Percentiles rank a stretch among this genome's conserved stretches.
These are phyloP conservation scores for Linnemannia exigua DNA, from an alignment of 192 early-diverging fungal genomes.

Conservation along the genomic window DNA sequence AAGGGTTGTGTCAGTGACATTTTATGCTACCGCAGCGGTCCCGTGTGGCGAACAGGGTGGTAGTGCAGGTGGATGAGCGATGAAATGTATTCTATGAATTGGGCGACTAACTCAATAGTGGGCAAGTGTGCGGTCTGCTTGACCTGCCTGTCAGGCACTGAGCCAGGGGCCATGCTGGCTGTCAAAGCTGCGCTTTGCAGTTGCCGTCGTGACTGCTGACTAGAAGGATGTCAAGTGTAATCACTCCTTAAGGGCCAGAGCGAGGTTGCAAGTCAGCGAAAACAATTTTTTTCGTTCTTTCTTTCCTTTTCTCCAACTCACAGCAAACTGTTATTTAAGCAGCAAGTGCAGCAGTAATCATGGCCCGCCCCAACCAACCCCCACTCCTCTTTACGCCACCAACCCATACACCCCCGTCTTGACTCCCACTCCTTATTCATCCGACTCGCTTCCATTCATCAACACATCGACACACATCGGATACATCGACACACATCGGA, in stretches of 20 bases:
- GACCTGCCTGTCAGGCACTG: too few relatives aligned
- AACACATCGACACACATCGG: background rate
- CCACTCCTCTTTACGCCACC: slow-evolving; percentile 11
- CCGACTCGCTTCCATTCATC: background rate
- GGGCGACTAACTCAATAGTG: too few relatives aligned
- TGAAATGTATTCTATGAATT: too few relatives aligned
- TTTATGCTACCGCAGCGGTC: background rate
- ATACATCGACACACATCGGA: too few relatives aligned
- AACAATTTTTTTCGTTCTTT: background rate
- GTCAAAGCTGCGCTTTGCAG: too few relatives aligned
- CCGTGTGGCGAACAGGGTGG: background rate
- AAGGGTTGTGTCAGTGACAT: background rate
- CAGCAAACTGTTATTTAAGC: background rate
- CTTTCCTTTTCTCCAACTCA: background rate
- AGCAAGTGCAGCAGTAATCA: background rate
- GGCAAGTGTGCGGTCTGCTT: too few relatives aligned
- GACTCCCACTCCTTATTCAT: slow-evolving; percentile 8
- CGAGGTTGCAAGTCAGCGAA: background rate
- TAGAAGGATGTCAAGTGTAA: background rate
- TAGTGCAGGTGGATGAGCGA: too few relatives aligned
- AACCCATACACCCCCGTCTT: background rate
- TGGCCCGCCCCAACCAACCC: background rate
- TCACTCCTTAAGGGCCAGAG: background rate
- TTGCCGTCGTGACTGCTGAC: too few relatives aligned
- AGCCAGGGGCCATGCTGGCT: too few relatives aligned